Conservation (phyloP, 768 basidiomycete genomes). For the Russula sp. region DNA sequence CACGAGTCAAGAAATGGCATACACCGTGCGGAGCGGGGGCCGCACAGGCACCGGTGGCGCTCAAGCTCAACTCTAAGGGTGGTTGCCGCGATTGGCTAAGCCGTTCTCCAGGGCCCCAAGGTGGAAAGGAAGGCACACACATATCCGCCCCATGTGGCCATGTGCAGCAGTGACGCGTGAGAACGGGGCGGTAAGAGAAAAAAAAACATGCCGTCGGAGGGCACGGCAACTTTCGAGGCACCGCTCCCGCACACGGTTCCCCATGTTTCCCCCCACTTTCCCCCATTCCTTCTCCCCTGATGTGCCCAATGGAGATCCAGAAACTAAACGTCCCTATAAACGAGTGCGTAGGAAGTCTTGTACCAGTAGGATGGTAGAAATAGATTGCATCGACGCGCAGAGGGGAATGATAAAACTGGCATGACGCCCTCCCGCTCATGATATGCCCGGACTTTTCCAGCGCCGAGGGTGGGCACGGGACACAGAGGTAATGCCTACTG, state of each 20-base stretch:
- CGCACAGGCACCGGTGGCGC: constrained; percentile 17
- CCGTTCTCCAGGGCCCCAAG: not conserved
- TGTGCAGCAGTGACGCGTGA: constrained; percentile 10
- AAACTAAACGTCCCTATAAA: not conserved
- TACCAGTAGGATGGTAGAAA: not conserved
- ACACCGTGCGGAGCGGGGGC: not conserved
- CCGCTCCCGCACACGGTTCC: not conserved
- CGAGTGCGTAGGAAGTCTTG: not conserved
- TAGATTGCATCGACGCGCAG: too few species aligned
- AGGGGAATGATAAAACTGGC: not conserved
- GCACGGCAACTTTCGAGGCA: constrained; percentile 3
- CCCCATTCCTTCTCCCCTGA: not conserved
- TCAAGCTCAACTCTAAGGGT: not conserved
- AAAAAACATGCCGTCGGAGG: not conserved
- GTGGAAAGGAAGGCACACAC: not conserved
- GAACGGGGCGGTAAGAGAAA: not conserved
- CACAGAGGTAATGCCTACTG: not conserved
- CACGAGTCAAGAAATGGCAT: not conserved
- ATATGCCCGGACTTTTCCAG: not conserved
- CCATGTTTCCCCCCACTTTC: not conserved
- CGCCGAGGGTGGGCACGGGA: not conserved
- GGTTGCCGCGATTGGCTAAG: constrained; percentile 7
- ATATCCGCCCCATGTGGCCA: constrained; percentile 2
- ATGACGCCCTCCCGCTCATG: not conserved
- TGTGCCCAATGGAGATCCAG: not conserved